These are phyloP conservation scores for Hypericum perforatum DNA, from an alignment of 345 rosid species.

Conservation along the genomic window DNA sequence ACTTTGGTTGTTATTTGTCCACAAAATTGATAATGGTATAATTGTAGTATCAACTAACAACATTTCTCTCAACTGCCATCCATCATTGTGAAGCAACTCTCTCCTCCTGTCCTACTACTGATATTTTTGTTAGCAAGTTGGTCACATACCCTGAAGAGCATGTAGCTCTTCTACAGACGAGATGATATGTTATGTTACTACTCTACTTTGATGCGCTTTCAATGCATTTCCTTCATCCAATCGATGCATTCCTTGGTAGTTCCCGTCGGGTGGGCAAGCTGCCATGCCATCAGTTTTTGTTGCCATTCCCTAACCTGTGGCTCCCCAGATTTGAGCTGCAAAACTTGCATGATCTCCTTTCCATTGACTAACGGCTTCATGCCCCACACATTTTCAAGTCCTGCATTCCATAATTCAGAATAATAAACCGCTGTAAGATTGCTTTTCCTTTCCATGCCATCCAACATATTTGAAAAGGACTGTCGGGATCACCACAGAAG, in stretches of 20 bases:
- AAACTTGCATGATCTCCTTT: constrained; percentile 61
- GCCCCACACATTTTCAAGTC: constrained; percentile 73
- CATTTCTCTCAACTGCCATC: too few relatives aligned
- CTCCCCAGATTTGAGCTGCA: constrained; percentile 80
- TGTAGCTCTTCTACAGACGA: too few relatives aligned
- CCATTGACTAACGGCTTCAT: constrained; percentile 75
- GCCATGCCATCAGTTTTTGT: constrained; percentile 70
- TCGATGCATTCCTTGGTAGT: constrained; percentile 73
- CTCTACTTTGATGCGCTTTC: constrained; percentile 39
- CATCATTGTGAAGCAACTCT: too few relatives aligned
- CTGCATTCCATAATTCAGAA: constrained; percentile 27
- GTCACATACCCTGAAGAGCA: too few relatives aligned
- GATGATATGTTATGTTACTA: constrained; percentile 7
- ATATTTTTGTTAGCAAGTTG: too few relatives aligned
- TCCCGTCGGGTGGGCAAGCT: constrained; percentile 62
- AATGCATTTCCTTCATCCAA: constrained; percentile 88
- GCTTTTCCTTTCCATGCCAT: too few relatives aligned
- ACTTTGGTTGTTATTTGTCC: too few relatives aligned
- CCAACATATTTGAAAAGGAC: too few relatives aligned
- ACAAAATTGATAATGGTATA: too few relatives aligned
- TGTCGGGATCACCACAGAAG: too few relatives aligned
- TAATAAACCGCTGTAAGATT: background rate
- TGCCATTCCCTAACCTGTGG: constrained; percentile 86
- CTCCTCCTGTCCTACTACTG: too few relatives aligned
- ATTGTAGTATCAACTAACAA: too few relatives aligned